A percentile compares a stretch with the other conserved stretches of the same genome.
phyloP scores from a whole-genome alignment of 495 filamentous ascomycete species.

The Pseudoneurospora amorphoporcata region DNA sequence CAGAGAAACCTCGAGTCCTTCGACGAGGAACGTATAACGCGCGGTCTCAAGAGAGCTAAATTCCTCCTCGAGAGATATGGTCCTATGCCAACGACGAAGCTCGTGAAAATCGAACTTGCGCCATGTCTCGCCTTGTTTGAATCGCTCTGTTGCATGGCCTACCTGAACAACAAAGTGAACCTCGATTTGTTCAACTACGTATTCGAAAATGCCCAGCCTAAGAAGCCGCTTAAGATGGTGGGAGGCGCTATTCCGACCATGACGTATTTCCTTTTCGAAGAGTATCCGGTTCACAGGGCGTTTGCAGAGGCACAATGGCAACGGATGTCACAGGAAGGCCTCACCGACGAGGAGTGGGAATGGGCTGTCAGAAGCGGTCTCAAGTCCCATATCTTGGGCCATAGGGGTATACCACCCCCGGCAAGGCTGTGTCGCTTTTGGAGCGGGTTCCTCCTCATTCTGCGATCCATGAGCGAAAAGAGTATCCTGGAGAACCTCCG shows the following conservation, averaged over 20 bases:
- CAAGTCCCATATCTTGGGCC: slow-evolving; percentile 4
- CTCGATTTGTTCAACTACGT: slow-evolving; percentile 57
- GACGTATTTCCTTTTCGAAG: slow-evolving; percentile 68
- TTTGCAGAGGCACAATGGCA: slow-evolving; percentile 66
- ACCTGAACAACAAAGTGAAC: slow-evolving; percentile 27
- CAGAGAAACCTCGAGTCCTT: slow-evolving; percentile 35
- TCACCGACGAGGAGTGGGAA: slow-evolving; percentile 63
- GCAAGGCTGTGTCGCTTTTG: slow-evolving; percentile 54
- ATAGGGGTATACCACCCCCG: slow-evolving; percentile 5
- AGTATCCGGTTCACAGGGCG: slow-evolving; percentile 42
- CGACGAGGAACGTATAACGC: slow-evolving; percentile 26
- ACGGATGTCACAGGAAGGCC: slow-evolving; percentile 39
- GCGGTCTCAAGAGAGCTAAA: slow-evolving; percentile 26
- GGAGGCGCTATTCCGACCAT: slow-evolving; percentile 66
- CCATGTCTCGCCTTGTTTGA: slow-evolving; percentile 42
- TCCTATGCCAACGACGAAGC: slow-evolving; percentile 19
- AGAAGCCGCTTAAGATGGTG: slow-evolving; percentile 55
- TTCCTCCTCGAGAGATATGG: slow-evolving; percentile 28
- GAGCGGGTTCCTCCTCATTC: slow-evolving; percentile 60
- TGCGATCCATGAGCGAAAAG: slow-evolving; percentile 58
- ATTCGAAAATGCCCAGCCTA: slow-evolving; percentile 65
- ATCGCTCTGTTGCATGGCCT: slow-evolving; percentile 41
- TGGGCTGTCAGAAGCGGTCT: slow-evolving; percentile 69
- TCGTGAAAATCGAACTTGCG: slow-evolving; percentile 21
- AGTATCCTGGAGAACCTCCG: slow-evolving; percentile 69